phyloP scores from a whole-genome alignment of 768 basidiomycete species.

The Podaxis sp. region DNA sequence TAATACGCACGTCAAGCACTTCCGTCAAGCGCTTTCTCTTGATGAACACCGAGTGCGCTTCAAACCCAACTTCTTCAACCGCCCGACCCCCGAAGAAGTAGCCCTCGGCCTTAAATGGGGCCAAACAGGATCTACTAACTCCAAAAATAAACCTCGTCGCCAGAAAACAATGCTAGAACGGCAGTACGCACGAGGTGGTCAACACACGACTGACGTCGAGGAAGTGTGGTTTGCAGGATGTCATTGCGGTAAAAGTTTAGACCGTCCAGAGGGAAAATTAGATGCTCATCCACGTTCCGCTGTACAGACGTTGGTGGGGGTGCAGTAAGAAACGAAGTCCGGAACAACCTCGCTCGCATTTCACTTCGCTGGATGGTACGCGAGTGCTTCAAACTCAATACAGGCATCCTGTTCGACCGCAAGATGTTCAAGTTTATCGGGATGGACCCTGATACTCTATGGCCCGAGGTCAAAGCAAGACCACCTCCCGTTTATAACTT shows the following conservation, averaged over 20 bases:
- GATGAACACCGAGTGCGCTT: slow-evolving; percentile 70
- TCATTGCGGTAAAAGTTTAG: slow-evolving; percentile 53
- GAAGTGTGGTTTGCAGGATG: slow-evolving; percentile 84
- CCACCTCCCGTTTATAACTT: slow-evolving; percentile 38
- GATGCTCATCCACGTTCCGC: neutral
- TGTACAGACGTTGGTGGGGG: slow-evolving; percentile 73
- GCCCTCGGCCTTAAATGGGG: slow-evolving; percentile 48
- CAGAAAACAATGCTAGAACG: slow-evolving; percentile 37
- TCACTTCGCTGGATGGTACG: slow-evolving; percentile 78
- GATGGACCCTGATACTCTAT: slow-evolving; percentile 44
- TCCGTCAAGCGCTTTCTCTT: slow-evolving; percentile 70
- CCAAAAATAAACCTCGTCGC: slow-evolving; percentile 25
- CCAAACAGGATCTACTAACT: slow-evolving; percentile 39
- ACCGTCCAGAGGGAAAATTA: neutral
- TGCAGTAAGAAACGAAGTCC: slow-evolving; percentile 54
- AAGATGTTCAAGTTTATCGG: slow-evolving; percentile 46
- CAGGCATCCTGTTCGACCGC: slow-evolving; percentile 60
- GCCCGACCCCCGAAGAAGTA: slow-evolving; percentile 39
- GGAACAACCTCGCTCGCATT: slow-evolving; percentile 66
- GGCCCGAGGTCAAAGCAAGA: slow-evolving; percentile 39
- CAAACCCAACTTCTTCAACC: slow-evolving; percentile 46
- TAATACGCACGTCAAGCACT: slow-evolving; percentile 59
- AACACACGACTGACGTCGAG: slow-evolving; percentile 53
- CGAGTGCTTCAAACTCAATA: slow-evolving; percentile 54
- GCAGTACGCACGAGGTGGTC: slow-evolving; percentile 33